Evolutionary conservation across 1,139 yeast species (phyloP).

Genomic region (Williopsis jadinii): DNA sequence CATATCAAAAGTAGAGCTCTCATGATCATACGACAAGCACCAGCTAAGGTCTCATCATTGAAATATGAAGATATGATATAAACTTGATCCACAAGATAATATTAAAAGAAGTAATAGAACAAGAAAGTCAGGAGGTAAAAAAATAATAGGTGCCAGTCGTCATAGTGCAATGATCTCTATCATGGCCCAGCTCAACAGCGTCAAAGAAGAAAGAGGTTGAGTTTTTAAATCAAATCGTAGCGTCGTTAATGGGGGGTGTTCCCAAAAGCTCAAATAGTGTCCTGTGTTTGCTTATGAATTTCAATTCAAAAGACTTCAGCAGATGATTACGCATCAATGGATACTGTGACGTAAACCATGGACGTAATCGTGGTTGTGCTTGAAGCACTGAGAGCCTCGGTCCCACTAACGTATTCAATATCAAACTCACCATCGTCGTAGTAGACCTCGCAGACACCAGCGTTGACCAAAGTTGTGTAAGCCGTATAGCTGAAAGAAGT

Average conservation of each 20-base stretch:
- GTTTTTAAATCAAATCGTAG: not conserved
- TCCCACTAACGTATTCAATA: slow-evolving; percentile 31
- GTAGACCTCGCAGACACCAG: slow-evolving; percentile 24
- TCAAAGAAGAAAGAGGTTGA: not conserved
- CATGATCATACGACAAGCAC: not conserved
- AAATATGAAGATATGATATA: too few relatives aligned
- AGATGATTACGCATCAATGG: too few relatives aligned
- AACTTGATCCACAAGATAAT: too few relatives aligned
- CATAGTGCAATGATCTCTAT: too few relatives aligned
- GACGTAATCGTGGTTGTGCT: slow-evolving; percentile 23
- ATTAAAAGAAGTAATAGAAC: too few relatives aligned
- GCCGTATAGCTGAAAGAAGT: slow-evolving; percentile 1
- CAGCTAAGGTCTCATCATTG: slow-evolving; percentile 5
- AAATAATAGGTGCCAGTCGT: not conserved
- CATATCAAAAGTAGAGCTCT: too few relatives aligned
- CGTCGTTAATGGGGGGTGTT: slow-evolving; percentile 1
- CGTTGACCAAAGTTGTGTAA: slow-evolving; percentile 17
- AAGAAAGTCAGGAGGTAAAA: too few relatives aligned
- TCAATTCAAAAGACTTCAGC: too few relatives aligned
- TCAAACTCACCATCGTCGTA: slow-evolving; percentile 22
- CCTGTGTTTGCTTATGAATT: too few relatives aligned
- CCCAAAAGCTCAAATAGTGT: slow-evolving; percentile 10
- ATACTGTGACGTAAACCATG: slow-evolving; percentile 19
- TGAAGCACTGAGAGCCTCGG: slow-evolving; percentile 25
- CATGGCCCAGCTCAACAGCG: not conserved